phyloP scores from a whole-genome alignment of 2,329 filamentous ascomycete genomes.

The Claviceps purpurea region DNA sequence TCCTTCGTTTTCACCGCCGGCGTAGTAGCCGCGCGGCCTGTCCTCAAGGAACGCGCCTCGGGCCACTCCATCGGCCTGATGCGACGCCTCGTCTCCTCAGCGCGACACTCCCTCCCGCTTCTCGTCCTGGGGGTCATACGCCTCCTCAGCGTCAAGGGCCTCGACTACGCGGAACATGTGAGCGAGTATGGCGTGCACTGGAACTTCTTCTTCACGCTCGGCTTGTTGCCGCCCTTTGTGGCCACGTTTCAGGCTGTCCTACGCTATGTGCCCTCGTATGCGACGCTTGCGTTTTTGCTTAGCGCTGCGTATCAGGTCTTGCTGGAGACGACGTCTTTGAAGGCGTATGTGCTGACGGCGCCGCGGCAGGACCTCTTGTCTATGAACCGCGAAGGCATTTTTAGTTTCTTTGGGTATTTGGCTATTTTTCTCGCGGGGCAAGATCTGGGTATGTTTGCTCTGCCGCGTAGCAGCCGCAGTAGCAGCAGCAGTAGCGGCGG shows the following conservation, averaged over 20 bases:
- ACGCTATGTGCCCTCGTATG: constrained; percentile 60
- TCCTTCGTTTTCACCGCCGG: constrained; percentile 95
- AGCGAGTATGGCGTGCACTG: constrained; percentile 97
- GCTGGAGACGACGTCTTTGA: constrained; percentile 65
- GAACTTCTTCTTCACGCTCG: constrained; percentile 99
- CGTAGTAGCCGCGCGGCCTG: constrained; percentile 71
- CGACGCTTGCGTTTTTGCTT: constrained; percentile 57
- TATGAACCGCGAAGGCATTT: constrained; percentile 90
- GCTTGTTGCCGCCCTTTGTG: constrained; percentile 75
- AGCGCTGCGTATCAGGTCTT: constrained; percentile 58
- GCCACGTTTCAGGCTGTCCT: constrained; percentile 67
- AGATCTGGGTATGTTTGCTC: constrained; percentile 64
- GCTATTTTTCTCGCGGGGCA: constrained; percentile 90
- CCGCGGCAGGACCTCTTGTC: constrained; percentile 68
- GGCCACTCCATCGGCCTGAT: constrained; percentile 35
- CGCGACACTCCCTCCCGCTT: constrained; percentile 73
- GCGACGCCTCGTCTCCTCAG: constrained; percentile 48
- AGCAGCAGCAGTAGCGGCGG: constrained; percentile 30
- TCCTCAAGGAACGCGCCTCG: constrained; percentile 55
- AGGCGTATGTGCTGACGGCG: constrained; percentile 70
- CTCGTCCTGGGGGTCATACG: constrained; percentile 68
- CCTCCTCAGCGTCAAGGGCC: constrained; percentile 77
- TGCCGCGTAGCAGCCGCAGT: constrained; percentile 44
- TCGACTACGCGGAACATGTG: constrained; percentile 95
- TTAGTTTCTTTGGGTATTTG: constrained; percentile 85